phyloP scores from a whole-genome alignment of 495 filamentous ascomycete species.

The Penicillium psychrofluorescens region DNA sequence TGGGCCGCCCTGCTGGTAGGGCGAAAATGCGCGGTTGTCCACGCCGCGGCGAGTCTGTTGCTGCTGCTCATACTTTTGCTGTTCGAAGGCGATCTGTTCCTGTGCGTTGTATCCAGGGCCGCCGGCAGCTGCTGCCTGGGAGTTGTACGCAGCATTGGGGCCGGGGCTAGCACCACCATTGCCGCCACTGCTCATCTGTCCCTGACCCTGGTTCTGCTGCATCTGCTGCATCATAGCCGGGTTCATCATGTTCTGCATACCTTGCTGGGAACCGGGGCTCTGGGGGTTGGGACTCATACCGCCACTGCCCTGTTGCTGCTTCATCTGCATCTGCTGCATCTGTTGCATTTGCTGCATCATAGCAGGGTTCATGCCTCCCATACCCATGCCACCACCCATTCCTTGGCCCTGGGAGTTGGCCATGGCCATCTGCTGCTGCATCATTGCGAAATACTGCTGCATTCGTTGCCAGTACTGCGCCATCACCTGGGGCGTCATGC shows the following conservation, averaged over 20 bases:
- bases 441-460: conserved; percentile 91
- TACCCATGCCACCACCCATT: conserved; percentile 51
- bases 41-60: conserved; percentile 41
- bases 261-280: conserved; percentile 28
- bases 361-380: conserved; percentile 65
- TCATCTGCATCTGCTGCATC: conserved; percentile 48
- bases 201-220: conserved; percentile 36
- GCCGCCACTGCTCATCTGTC: conserved; percentile 8
- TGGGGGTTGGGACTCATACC: conserved; percentile 43
- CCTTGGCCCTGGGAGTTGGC: conserved; percentile 31
- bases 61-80: conserved; percentile 80
- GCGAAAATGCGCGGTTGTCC: conserved; percentile 40
- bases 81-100: conserved; percentile 76
- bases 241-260: conserved; percentile 48
- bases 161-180: conserved; percentile 6
- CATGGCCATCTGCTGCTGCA: conserved; percentile 72
- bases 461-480: conserved; percentile 95
- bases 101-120: conserved; percentile 61
- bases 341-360: conserved; percentile 77
- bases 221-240: conserved; percentile 70
- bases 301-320: conserved; percentile 24
- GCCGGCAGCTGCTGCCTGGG: conserved; percentile 11
- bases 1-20: conserved; percentile 51
- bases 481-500: conserved; percentile 94
- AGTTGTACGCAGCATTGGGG: conserved; percentile 17